Evolutionary conservation across 129 eudicot genomes (phyloP).

Genomic region (Helianthus annuus): DNA sequence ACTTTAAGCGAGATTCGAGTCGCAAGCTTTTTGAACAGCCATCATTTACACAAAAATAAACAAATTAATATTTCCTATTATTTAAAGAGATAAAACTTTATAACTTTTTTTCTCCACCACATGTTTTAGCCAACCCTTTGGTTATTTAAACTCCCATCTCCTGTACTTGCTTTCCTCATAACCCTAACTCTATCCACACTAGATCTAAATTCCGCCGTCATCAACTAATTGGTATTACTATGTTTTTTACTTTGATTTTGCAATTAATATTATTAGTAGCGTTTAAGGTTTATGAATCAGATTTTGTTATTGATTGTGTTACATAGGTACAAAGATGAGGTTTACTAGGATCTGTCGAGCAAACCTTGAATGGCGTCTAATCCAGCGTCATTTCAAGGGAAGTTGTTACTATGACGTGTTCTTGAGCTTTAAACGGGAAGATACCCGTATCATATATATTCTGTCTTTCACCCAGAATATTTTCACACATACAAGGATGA

Average conservation of each 20-base stretch:
- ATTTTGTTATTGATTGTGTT: background rate
- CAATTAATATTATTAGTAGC: background rate
- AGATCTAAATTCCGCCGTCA: background rate
- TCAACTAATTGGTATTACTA: background rate
- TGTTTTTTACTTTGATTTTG: background rate
- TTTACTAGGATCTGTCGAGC: conserved; percentile 3
- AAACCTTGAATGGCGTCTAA: background rate
- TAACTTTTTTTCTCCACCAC: background rate
- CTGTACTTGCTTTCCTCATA: background rate
- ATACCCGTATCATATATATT: background rate
- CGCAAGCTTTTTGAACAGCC: too few relatives aligned
- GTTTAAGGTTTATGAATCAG: background rate
- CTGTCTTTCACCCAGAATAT: background rate
- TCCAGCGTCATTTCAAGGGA: background rate
- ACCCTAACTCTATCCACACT: background rate
- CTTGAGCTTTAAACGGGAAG: conserved; percentile 11
- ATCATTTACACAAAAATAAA: background rate
- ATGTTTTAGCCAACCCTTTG: background rate
- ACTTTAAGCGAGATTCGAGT: too few relatives aligned
- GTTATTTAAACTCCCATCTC: background rate
- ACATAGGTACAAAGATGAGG: background rate
- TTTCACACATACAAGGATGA: background rate
- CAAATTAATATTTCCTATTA: background rate
- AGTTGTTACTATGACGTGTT: background rate
- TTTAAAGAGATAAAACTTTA: background rate